Evolutionary conservation across 2,329 filamentous ascomycete genomes (phyloP).

Genomic region (Monosporascus ibericus): DNA sequence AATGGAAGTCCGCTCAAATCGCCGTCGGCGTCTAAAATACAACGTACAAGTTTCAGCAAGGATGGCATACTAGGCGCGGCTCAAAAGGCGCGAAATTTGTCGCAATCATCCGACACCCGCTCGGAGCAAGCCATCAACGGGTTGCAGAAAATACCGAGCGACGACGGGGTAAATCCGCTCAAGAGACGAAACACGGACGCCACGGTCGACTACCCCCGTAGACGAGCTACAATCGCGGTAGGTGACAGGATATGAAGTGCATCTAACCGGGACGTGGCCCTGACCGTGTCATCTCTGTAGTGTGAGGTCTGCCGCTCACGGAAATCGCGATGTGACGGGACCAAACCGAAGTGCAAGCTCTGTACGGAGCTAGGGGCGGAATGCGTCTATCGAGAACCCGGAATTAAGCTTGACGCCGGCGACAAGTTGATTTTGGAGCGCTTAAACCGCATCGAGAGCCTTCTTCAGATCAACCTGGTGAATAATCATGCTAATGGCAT

Average conservation of each 20-base stretch:
- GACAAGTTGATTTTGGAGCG: conserved; percentile 82
- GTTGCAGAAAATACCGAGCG: conserved; percentile 39
- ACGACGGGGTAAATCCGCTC: conserved; percentile 48
- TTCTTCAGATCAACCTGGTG: conserved; percentile 66
- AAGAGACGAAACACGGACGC: conserved; percentile 58
- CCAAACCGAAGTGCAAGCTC: conserved; percentile 76
- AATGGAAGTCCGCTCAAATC: conserved; percentile 45
- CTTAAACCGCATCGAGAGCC: conserved; percentile 67
- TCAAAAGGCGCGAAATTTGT: conserved; percentile 48
- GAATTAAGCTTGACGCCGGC: conserved; percentile 80
- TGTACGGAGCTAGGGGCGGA: conserved; percentile 77
- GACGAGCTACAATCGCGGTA: conserved; percentile 62
- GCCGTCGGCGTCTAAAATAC: conserved; percentile 40
- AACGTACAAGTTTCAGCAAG: conserved; percentile 46
- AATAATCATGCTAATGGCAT: conserved; percentile 44
- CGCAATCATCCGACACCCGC: conserved; percentile 46
- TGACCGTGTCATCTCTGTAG: conserved; percentile 33
- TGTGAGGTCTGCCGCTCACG: conserved; percentile 77
- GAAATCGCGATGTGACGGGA: conserved; percentile 74
- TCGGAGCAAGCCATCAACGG: conserved; percentile 37
- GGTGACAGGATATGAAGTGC: conserved; percentile 23
- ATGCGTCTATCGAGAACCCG: conserved; percentile 78
- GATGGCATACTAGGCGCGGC: conserved; percentile 48
- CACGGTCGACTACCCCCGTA: conserved; percentile 56
- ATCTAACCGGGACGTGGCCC: conserved; percentile 5